Percentiles rank a stretch among this genome's conserved stretches.
Evolutionary conservation across 257 asterid genomes (phyloP).

Genomic region (Asclepias syriaca): DNA sequence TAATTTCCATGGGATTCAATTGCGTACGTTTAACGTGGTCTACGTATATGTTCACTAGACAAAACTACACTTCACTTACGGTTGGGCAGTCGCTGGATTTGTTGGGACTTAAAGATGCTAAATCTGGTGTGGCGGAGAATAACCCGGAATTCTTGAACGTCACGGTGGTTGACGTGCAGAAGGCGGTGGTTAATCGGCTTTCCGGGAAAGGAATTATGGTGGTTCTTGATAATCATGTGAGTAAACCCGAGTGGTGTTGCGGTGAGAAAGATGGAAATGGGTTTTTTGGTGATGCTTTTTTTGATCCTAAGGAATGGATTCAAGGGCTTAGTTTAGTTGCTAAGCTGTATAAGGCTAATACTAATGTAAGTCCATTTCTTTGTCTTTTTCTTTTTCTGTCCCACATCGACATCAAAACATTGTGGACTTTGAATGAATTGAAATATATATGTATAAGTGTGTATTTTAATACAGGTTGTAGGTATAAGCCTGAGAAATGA

Average conservation of each 20-base stretch:
- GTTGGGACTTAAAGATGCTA: conserved; percentile 34
- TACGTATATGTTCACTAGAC: conserved; percentile 54
- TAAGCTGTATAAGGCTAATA: conserved; percentile 26
- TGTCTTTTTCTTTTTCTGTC: background rate
- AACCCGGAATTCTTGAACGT: conserved; percentile 40
- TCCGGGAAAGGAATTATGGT: conserved; percentile 48
- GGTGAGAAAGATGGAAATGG: conserved; percentile 52
- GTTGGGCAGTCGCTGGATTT: conserved; percentile 39
- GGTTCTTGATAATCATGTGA: conserved; percentile 63
- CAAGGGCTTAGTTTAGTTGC: conserved; percentile 46
- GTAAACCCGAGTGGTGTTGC: conserved; percentile 72
- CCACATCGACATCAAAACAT: background rate
- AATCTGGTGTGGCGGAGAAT: conserved; percentile 32
- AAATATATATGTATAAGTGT: background rate
- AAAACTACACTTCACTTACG: conserved; percentile 29
- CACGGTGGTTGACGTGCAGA: conserved; percentile 39
- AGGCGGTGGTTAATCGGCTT: conserved; percentile 47
- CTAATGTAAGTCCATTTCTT: conserved; percentile 28
- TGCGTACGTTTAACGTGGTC: conserved; percentile 77
- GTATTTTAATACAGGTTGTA: conserved; percentile 34
- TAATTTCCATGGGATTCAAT: conserved; percentile 46
- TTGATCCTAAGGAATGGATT: conserved; percentile 57
- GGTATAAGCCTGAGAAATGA: conserved; percentile 60
- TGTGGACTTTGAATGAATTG: background rate
- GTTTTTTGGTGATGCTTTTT: conserved; percentile 55